Percentiles rank a stretch among this genome's conserved stretches.
Conservation (phyloP, 352 stramenopile species). For the Globisporangium radiosum region DNA sequence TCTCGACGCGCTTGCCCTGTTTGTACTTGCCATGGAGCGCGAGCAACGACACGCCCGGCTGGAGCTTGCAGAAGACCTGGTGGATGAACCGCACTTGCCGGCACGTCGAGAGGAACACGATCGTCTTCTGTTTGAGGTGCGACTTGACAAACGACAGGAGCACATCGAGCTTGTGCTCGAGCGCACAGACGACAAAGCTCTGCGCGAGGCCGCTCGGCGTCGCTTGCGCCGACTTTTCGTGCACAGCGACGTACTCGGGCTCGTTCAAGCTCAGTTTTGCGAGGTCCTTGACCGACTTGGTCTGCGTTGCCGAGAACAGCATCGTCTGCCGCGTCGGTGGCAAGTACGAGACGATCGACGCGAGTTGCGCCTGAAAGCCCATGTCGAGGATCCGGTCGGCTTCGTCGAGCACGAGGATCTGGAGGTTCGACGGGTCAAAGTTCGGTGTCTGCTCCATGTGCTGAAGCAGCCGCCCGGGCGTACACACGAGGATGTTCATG, state of each 20-base stretch:
- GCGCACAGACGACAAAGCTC: constrained; percentile 92
- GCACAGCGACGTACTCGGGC: constrained; percentile 97
- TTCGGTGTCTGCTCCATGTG: constrained; percentile 98
- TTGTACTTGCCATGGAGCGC: constrained; percentile 99
- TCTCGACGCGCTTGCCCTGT: constrained; percentile 95
- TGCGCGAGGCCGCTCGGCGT: constrained; percentile 93
- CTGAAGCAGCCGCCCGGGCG: constrained; percentile 94
- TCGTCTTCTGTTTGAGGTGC: constrained; percentile 97
- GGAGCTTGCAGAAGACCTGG: constrained; percentile 94
- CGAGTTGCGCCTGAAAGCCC: constrained; percentile 98
- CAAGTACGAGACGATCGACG: constrained; percentile 95
- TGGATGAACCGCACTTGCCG: constrained; percentile 95
- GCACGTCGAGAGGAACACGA: constrained; percentile 98
- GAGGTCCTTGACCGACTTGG: constrained; percentile 96
- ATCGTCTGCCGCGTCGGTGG: constrained; percentile 93
- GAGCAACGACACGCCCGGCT: constrained; percentile 95
- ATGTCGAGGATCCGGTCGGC: constrained; percentile 99
- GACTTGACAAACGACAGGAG: constrained; percentile 98
- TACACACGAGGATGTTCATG: constrained; percentile 98
- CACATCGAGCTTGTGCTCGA: constrained; percentile 97
- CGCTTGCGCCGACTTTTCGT: constrained; percentile 86
- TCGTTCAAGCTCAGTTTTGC: constrained; percentile 91
- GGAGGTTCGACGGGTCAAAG: constrained; percentile 93
- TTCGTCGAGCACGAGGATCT: constrained; percentile 98
- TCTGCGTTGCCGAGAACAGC: constrained; percentile 97